Base-by-base conservation (phyloP, 306 rosid genomes). In the Albizia julibrissin region DNA sequence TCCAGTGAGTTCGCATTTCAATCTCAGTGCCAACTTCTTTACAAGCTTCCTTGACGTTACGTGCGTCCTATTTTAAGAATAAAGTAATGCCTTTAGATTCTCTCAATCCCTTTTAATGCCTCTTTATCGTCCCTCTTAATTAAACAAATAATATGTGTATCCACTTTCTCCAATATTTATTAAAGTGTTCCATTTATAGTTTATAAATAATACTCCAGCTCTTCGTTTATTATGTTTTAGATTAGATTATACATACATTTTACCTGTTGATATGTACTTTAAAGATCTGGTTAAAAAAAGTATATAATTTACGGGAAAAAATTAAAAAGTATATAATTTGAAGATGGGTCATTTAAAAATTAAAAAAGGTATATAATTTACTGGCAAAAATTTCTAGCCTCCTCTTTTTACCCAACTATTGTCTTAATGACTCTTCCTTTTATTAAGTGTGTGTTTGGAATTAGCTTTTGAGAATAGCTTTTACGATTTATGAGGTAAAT, bases 1-100 rank as follows among this genome's bases (percentile, higher is more conserved):
- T 21, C 44, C 34, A 69, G 40, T 10, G 58, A 33, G 58, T 27
- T 81, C 42, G 65, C 64, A 69, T 74, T 42, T 79, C 85, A 61
- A 62, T 19, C 70, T 75, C 34, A 64, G 12, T 34, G 46, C 39
- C 27, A 56, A 56, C 40, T 78, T 15, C 24, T 58, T 58, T 58
- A 58, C 22, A 56, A 1, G 37, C n/a, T 69, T 56, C 39, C 54
- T 56, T 37, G 79, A 75, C 22, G 39, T 74, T 19, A 74, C 31
- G 71, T 81, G 65, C 61, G 54, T 58, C 69, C 54, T 56, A n/a
- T 67, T 74, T 78, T 69, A 11, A 24, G 39, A 50, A 31, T 21
- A 79, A 26, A 82, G 69, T 50, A 62, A 70, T 27, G 3, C 19
- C 9, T 6, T 5, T 27, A 27, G 39, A 62, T 62, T 27, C 67